Base-by-base conservation (phyloP, 495 filamentous ascomycete species). In the Pseudoneurospora amorphoporcata region DNA sequence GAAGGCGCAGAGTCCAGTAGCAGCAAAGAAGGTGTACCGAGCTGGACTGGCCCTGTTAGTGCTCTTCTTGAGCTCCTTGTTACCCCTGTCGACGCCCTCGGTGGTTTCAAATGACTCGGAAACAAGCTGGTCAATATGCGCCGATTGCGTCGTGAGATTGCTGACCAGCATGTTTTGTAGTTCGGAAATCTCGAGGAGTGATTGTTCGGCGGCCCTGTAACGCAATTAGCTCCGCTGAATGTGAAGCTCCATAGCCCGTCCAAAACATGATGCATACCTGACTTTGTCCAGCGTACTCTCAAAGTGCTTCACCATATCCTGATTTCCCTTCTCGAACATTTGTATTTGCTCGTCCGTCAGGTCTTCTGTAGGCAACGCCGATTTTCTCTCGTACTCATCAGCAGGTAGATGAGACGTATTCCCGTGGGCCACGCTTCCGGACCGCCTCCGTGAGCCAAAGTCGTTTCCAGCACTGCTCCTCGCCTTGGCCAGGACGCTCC, bases 301-400 rank as follows among this genome's bases (percentile, higher is more conserved):
- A 80, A 95, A 97, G 81, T 97, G 92, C 81, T 89, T 91, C 69
- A 98, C 82, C 92, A 99, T 93, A 71, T 92, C 87, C 78, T 93
- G 90, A 79, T 99, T 98, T 80, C 98, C 94, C 81, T 92, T 88
- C 45, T 93, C 94, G 82, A 99, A 98, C 75, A 98, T 85, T 80
- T 97, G 95, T 70, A 94, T 80, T 80, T 98, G 94, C 74, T 97
- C 93, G 68, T 88, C 87, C 23, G 88, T 91, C 73, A 98, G 82
- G 72, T 91, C 86, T 39, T 87, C 82, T 72, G 90, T 86, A 29
- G 87, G 87, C 4, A 71, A 29, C 65, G 17, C 40, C 37, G 19
- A 53, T 17, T 81, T 81, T 42, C 82, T 73, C 38, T 73, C 77
- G 39, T 76, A 72, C 80, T 73, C 84, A 78, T 69, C 88, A 82